These are phyloP conservation scores for Trichoderma cornu-damae DNA, from an alignment of 2,329 filamentous ascomycete genomes.

Conservation along the genomic window DNA sequence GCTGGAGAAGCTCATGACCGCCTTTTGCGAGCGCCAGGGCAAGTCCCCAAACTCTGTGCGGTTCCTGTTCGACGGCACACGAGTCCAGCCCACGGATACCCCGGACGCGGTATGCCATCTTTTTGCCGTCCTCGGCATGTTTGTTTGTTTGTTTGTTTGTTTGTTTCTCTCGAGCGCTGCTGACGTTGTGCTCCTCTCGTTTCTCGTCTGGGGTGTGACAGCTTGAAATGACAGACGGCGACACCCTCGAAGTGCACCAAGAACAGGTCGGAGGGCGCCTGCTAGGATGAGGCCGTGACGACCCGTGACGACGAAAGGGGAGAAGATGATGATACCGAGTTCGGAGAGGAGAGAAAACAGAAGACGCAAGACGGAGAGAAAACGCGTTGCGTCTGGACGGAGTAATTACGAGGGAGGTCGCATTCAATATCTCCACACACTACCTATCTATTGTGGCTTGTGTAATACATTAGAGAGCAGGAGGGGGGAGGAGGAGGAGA, in stretches of 20 bases:
- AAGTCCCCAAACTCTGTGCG: conserved; percentile 80
- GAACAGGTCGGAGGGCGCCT: conserved; percentile 82
- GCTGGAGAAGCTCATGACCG: conserved; percentile 96
- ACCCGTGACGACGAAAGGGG: no score
- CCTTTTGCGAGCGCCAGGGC: conserved; percentile 94
- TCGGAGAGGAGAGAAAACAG: not conserved
- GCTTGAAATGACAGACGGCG: conserved; percentile 90
- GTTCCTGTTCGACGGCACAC: conserved; percentile 93
- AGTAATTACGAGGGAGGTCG: conserved; percentile 8
- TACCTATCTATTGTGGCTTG: conserved; percentile 11
- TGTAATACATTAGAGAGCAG: conserved; percentile 17
- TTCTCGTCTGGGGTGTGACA: conserved; percentile 50
- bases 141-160: not conserved
- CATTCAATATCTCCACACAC: conserved; percentile 5
- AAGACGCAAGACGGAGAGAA: not conserved
- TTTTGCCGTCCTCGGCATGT: not conserved
- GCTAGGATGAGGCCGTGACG: not conserved
- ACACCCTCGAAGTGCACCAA: conserved; percentile 94
- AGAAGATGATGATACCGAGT: not conserved
- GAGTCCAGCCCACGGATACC: conserved; percentile 83
- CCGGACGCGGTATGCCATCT: conserved; percentile 74
- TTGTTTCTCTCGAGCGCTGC: conserved; percentile 51
- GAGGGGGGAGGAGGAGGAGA: conserved; percentile 3
- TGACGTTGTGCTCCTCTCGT: not conserved
- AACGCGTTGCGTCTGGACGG: not conserved